These are phyloP conservation scores for Cercospora citrullina DNA, from an alignment of 2,329 filamentous ascomycete genomes.

Conservation along the genomic window DNA sequence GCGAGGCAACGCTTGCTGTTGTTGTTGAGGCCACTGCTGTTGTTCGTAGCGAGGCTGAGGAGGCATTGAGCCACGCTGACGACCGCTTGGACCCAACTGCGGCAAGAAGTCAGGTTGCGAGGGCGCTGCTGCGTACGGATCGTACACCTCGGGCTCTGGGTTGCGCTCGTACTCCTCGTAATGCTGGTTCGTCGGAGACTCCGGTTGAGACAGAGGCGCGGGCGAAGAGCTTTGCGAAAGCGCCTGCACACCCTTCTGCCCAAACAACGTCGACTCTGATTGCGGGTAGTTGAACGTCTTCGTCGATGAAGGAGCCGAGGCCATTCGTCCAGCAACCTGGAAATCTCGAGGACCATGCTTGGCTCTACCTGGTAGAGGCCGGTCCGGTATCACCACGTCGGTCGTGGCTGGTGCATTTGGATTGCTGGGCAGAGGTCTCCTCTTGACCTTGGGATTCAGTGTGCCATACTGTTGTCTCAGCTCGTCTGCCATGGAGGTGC, in stretches of 20 bases:
- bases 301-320: conserved; percentile 29
- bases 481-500: conserved; percentile 32
- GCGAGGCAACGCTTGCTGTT: conserved; percentile 20
- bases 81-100: conserved; percentile 36
- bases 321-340: conserved; percentile 28
- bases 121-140: conserved; percentile 42
- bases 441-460: conserved; percentile 58
- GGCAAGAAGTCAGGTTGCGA: conserved; percentile 42
- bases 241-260: conserved; percentile 20
- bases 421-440: conserved; percentile 79
- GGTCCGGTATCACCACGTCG: conserved; percentile 32
- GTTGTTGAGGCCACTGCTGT: conserved; percentile 27
- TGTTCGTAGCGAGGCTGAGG: conserved; percentile 23
- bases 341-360: conserved; percentile 39
- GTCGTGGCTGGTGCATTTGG: conserved; percentile 52
- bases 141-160: conserved; percentile 34
- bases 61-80: conserved; percentile 35
- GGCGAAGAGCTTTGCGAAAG: conserved; percentile 4
- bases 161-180: conserved; percentile 26
- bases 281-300: conserved; percentile 30
- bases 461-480: conserved; percentile 30
- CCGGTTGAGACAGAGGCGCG: conserved; percentile 11
- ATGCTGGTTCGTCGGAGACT: conserved; percentile 12
- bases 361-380: conserved; percentile 32
- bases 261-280: conserved; percentile 26